A percentile compares a stretch with the other conserved stretches of the same genome.
Evolutionary conservation across 257 asterid species (phyloP).

Genomic region (Haberlea rhodopensis): DNA sequence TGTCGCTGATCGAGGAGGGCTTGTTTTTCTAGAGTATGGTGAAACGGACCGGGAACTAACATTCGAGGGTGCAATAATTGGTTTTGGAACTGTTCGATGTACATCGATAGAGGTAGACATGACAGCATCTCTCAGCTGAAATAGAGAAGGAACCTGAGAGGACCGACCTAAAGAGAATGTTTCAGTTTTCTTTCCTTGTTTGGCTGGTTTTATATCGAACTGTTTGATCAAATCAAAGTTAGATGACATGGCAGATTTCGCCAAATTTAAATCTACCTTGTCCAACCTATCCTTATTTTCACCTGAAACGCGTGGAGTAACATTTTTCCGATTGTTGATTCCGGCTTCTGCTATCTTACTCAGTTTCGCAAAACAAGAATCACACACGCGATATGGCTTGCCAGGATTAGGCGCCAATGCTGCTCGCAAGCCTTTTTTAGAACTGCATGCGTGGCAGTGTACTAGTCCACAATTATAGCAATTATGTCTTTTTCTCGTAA

Average conservation of each 20-base stretch:
- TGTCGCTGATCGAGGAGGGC: constrained; percentile 93
- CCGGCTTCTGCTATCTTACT: constrained; percentile 80
- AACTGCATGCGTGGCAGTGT: constrained; percentile 92
- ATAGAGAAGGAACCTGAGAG: too few species aligned
- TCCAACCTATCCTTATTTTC: constrained; percentile 87
- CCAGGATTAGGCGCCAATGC: constrained; percentile 90
- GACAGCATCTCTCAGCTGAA: too few species aligned
- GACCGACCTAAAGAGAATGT: constrained; percentile 27
- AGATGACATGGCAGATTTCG: constrained; percentile 54
- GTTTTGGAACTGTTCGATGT: constrained; percentile 68
- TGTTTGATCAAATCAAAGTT: constrained; percentile 83
- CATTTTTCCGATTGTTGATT: constrained; percentile 55
- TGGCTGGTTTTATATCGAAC: constrained; percentile 79
- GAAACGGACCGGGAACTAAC: constrained; percentile 88
- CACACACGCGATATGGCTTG: constrained; percentile 94
- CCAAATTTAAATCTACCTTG: constrained; percentile 74
- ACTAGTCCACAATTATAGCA: constrained; percentile 97
- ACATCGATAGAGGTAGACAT: constrained; percentile 43
- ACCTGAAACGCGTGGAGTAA: constrained; percentile 80
- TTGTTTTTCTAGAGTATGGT: constrained; percentile 84
- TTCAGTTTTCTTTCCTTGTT: constrained; percentile 81
- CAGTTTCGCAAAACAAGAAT: constrained; percentile 73
- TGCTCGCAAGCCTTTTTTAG: constrained; percentile 78
- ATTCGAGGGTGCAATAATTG: constrained; percentile 56
- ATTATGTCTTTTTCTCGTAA: constrained; percentile 90